A percentile compares a stretch with the other conserved stretches of the same genome.
Evolutionary conservation across 768 basidiomycete genomes (phyloP).

Genomic region (Lentinula sp.): DNA sequence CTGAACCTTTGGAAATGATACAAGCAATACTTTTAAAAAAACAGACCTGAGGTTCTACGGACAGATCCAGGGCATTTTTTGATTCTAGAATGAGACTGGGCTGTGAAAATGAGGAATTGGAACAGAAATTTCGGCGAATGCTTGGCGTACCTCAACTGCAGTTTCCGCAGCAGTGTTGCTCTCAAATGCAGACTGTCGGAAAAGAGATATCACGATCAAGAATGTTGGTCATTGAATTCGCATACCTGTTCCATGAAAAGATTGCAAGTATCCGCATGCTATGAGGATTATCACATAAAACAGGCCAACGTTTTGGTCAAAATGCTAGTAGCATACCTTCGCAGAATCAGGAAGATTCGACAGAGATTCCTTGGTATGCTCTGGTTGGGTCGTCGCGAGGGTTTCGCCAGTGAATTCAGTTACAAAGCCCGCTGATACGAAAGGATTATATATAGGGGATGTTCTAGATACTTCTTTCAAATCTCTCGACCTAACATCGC

Average conservation of each 20-base stretch:
- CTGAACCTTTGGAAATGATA: background rate
- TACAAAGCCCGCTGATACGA: slow-evolving; percentile 45
- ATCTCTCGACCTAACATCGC: background rate
- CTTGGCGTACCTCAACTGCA: background rate
- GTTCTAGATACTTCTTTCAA: slow-evolving; percentile 8
- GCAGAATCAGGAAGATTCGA: background rate
- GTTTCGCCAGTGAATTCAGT: slow-evolving; percentile 33
- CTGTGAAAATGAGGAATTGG: background rate
- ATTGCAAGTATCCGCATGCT: background rate
- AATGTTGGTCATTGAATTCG: background rate
- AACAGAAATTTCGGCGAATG: background rate
- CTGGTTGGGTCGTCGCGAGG: slow-evolving; percentile 3
- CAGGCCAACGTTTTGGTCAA: background rate
- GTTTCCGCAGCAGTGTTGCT: background rate
- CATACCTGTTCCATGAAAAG: background rate
- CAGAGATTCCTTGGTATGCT: background rate
- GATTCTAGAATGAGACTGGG: no score
- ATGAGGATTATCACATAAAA: background rate
- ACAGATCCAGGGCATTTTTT: no score
- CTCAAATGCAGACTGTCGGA: background rate
- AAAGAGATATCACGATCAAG: background rate
- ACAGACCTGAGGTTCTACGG: background rate
- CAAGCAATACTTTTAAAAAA: background rate
- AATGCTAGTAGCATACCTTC: background rate
- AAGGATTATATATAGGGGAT: slow-evolving; percentile 29